These are phyloP conservation scores for Aquilaria malaccensis DNA, from an alignment of 345 rosid genomes.

Conservation along the genomic window DNA sequence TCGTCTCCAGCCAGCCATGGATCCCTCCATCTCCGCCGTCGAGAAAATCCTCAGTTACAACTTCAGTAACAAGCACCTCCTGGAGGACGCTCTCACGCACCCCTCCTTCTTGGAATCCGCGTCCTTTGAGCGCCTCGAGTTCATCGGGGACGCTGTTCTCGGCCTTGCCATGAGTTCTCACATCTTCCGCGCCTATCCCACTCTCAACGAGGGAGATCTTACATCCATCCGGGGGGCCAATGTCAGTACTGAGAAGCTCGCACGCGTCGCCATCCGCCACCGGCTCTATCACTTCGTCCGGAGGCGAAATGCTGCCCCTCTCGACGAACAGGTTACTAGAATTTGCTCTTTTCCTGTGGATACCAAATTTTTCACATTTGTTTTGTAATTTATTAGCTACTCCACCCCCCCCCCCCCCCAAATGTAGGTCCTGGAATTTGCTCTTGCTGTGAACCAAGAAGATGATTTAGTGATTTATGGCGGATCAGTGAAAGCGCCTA, in stretches of 20 bases:
- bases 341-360: neutral
- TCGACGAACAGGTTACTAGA: conserved; percentile 42
- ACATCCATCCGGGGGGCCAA: conserved; percentile 58
- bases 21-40: conserved; percentile 28
- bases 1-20: conserved; percentile 23
- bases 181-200: conserved; percentile 44
- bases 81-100: conserved; percentile 68
- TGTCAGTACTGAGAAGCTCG: conserved; percentile 73
- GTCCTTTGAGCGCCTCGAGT: conserved; percentile 74
- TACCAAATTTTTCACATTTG: neutral
- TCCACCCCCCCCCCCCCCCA: neutral
- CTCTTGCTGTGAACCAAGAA: conserved; percentile 43
- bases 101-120: conserved; percentile 32
- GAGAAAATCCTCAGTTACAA: conserved; percentile 47
- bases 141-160: conserved; percentile 64
- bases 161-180: conserved; percentile 42
- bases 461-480: conserved; percentile 39
- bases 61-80: conserved; percentile 38
- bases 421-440: conserved; percentile 53
- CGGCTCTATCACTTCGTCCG: conserved; percentile 32
- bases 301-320: conserved; percentile 31
- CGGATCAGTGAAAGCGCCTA: conserved; percentile 72
- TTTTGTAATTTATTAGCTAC: neutral
- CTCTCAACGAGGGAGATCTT: conserved; percentile 43
- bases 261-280: conserved; percentile 59